Base-by-base conservation (phyloP, 495 filamentous ascomycete genomes). In the Xylaria telfairii region DNA sequence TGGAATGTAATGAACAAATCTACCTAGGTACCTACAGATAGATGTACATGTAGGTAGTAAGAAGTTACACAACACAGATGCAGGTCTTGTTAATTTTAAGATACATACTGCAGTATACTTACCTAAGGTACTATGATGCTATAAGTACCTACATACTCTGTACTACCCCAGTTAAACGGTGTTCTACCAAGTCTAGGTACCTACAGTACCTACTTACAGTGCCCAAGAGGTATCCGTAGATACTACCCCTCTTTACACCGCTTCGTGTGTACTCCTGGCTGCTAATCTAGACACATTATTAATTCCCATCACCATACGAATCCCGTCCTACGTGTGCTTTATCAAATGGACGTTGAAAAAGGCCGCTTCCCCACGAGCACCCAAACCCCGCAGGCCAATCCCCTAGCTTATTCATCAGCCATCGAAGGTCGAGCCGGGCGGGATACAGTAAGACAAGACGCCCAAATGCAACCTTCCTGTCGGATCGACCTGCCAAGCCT, bases 401-500 rank as follows among this genome's bases (percentile, higher is more conserved):
- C 24, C 17, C 30, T 21, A 0, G 37, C 37, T 42, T 63, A 44
- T 61, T 39, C 44, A 19, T 37, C 32, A 15, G 0, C 53, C 0
- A 7, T 0, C 17, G 9, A 3, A 24, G 47, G 15, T 3, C 26
- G 65, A 12, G 13, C 10, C 41, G 30, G 5, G 42, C 28, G 39
- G 24, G 65, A 71, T 73, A 68, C 57, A 72, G 73, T 69, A 57
- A 74, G 71, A 34, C 53, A 62, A 66, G 24, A 57, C 24, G 32
- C 69, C 73, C 67, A 70, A n/a, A 76, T 76, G 67, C 69, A 65
- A 78, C 74, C 62, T 68, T 72, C 54, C 47, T 9, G 72, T 77
- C 76, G 74, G 76, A 65, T 76, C 72, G 71, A 76, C 72, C 72
- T 76, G 72, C 74, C 76, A 76, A 76, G 76, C 70, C 73, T 56